A percentile compares a stretch with the other conserved stretches of the same genome.
Conservation (phyloP, 192 early-diverging fungal genomes). For the Oehlia diaphana region DNA sequence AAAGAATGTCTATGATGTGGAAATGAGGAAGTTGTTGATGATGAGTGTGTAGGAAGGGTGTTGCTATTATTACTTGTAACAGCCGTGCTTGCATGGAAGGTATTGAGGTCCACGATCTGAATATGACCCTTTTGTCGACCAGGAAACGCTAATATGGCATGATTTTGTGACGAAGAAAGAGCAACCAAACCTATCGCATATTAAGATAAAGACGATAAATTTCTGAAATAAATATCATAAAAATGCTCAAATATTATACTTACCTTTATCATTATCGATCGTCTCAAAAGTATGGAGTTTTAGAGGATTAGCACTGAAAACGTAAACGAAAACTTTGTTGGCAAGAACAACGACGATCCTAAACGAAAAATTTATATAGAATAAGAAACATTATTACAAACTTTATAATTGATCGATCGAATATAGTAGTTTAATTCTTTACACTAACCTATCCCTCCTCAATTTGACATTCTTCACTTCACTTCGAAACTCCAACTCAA, state of each 20-base stretch:
- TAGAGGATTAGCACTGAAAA: conserved; percentile 67
- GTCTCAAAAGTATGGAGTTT: conserved; percentile 84
- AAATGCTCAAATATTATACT: neutral
- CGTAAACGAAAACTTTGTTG: conserved; percentile 82
- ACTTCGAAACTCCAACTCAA: conserved; percentile 76
- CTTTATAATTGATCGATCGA: neutral
- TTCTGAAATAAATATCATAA: neutral
- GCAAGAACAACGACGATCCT: conserved; percentile 75
- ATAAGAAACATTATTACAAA: neutral
- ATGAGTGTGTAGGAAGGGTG: neutral
- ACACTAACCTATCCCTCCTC: conserved; percentile 65
- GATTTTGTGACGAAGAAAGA: conserved; percentile 61
- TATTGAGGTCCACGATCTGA: conserved; percentile 79
- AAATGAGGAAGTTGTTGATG: neutral
- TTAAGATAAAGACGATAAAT: neutral
- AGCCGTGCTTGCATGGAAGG: conserved; percentile 43
- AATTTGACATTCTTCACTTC: conserved; percentile 81
- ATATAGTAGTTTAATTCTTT: neutral
- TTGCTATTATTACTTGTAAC: conserved; percentile 18
- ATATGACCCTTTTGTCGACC: conserved; percentile 82
- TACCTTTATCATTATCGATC: conserved; percentile 70
- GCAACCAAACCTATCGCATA: conserved; percentile 58
- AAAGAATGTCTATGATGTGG: conserved; percentile 26
- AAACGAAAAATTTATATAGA: neutral
- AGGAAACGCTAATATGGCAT: conserved; percentile 81